Base-by-base conservation (phyloP, 345 rosid genomes). In the Raphanus sativus region DNA sequence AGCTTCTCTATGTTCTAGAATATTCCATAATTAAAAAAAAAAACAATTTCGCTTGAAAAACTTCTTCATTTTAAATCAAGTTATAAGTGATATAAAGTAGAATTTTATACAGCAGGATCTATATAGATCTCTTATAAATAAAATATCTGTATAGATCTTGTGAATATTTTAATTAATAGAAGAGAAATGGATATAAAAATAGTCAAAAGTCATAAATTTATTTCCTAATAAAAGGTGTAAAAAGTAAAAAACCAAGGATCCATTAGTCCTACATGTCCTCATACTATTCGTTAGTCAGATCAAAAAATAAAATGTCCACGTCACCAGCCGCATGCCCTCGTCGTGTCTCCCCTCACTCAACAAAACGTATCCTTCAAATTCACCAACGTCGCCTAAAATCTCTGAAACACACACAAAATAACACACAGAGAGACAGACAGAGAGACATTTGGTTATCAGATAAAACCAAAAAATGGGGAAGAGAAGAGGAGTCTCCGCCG, bases 401-500 rank as follows among this genome's bases (percentile, higher is more conserved):
- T 72, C 81, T 73, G 77, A 73, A 28, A 66, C 36, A 56, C 4
- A 62, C 26, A 69, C 16, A 11, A 12, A 40, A 10, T 40, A 34
- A 77, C 12, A 70, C 15, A 38, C 8, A 36, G 52, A 76, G 30
- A 56, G 15, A 40, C 9, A 48, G 1, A 62, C n/a, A n/a, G n/a
- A n/a, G n/a, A n/a, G n/a, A n/a, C n/a, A 48, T 60, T 65, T 73
- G 10, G 40, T 7, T 36, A 72, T 8, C 62, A 34, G 67, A 29
- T 24, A 73, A 32, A 63, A 70, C 24, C 21, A 87, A 28, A 67
- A 30, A n/a, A 67, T 91, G 97, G 94, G 93, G 69, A 71, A 73
- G 84, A 85, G 77, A 76, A 84, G 88, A 82, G 86, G 83, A 2
- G 74, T 45, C 40, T 85, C 91, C 48, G 74, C 85, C 61, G 85